Base-by-base conservation (phyloP, 495 filamentous ascomycete species). In the Lasiosphaeria miniovina region DNA sequence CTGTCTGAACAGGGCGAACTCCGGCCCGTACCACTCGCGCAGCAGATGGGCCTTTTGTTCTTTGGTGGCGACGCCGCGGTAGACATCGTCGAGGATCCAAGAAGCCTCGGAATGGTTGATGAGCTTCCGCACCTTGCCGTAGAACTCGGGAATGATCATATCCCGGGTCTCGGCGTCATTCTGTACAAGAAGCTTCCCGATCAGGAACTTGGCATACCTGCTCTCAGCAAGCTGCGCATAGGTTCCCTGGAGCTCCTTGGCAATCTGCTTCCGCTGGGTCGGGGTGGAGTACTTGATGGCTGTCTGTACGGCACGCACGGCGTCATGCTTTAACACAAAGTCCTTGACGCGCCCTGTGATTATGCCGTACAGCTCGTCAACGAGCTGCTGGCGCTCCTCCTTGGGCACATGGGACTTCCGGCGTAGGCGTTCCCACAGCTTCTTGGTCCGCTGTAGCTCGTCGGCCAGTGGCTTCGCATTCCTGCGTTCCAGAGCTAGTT, bases 311-410 rank as follows among this genome's bases (percentile, higher is more conserved):
- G 96, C 90, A 54, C 95, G 83, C 32, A 96, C 94, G 9, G 92
- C 90, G 68, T 99, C 95, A 72, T 99, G 95, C 80, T 98, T 99
- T 77, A 99, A 89, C 32, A 96, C 93, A 61, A 96, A 96, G 52
- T 97, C 95, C 69, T 90, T 91, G 65, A 98, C 87, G 15, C 87
- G 82, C 24, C 91, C 92, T 6, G 88, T 95, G 66, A 96, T 88
- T 64, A 98, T 93, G 52, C 86, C 84, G 71, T 92, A 96, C 6
- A 98, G 81, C 77, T 98, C 93, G 31, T 84, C 83, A 36, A 98
- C 88, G 17, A 98, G 82, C 70, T 86, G 82, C 71, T 93, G 89
- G 55, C 95, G 81, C 73, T 98, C 91, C 45, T 91, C 89, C 57
- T 82, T 80, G 15, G 90, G 88, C 1, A 97, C 89, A 65, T 96